A percentile compares a stretch with the other conserved stretches of the same genome.
Evolutionary conservation across 1,139 yeast species (phyloP).

Genomic region (Nematodospora anomalae): DNA sequence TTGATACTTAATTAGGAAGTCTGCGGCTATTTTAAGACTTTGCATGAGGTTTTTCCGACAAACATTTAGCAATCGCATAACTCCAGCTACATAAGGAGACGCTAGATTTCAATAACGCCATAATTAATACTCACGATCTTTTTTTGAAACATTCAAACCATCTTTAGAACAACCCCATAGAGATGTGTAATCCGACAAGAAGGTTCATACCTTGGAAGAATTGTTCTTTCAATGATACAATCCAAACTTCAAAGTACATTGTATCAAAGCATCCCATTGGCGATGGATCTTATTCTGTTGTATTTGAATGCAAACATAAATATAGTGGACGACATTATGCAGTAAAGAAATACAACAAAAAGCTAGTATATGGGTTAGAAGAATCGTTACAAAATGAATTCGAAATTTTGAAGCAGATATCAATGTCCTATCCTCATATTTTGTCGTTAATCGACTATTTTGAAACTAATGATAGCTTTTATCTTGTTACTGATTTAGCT

Average conservation of each 20-base stretch:
- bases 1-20: conserved; percentile 2
- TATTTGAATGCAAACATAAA: conserved; percentile 38
- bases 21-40: conserved; percentile 1
- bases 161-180: too few species aligned
- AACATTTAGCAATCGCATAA: not conserved
- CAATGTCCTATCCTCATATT: conserved; percentile 46
- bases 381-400: conserved; percentile 54
- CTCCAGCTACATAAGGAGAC: not conserved
- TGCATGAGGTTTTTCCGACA: not conserved
- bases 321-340: conserved; percentile 38
- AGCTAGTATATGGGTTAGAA: conserved; percentile 36
- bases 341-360: conserved; percentile 37
- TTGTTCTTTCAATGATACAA: conserved; percentile 7
- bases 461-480: conserved; percentile 61
- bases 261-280: conserved; percentile 34
- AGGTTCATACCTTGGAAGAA: conserved; percentile 7
- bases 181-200: too few species aligned
- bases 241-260: conserved; percentile 42
- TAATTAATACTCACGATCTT: too few species aligned
- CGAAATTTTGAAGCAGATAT: conserved; percentile 50
- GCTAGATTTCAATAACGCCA: too few species aligned
- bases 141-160: too few species aligned
- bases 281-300: conserved; percentile 40
- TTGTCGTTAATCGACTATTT: conserved; percentile 68
- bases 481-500: conserved; percentile 67